Conservation (phyloP, 495 filamentous ascomycete species). For the Stereocaulon alpinum region DNA sequence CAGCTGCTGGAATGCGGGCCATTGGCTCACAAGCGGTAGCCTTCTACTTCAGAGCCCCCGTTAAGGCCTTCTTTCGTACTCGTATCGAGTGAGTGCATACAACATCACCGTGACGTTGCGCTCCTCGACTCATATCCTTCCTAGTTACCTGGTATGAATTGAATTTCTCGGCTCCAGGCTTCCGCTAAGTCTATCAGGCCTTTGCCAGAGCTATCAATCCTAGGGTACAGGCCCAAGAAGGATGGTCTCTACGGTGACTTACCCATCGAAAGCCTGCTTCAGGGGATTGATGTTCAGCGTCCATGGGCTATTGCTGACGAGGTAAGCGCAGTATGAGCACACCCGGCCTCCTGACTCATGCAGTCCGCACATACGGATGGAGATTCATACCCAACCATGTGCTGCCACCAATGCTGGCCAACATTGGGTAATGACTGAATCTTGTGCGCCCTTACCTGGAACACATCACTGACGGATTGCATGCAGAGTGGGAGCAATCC, state of each 20-base stretch:
- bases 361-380: constrained; percentile 73
- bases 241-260: constrained; percentile 47
- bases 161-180: neutral
- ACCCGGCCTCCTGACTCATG: constrained; percentile 67
- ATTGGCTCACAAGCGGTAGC: constrained; percentile 67
- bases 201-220: constrained; percentile 63
- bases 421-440: constrained; percentile 43
- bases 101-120: constrained; percentile 26
- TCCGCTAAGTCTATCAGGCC: constrained; percentile 34
- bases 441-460: neutral
- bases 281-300: no score
- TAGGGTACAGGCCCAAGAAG: constrained; percentile 38
- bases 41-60: constrained; percentile 82
- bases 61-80: constrained; percentile 81
- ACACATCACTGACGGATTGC: neutral
- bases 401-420: constrained; percentile 75
- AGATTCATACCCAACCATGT: constrained; percentile 79
- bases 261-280: neutral
- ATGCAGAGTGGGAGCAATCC: constrained; percentile 62
- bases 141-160: constrained; percentile 48
- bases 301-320: neutral
- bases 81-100: constrained; percentile 64
- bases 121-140: constrained; percentile 23
- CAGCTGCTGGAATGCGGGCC: constrained; percentile 71
- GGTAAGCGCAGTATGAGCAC: constrained; percentile 47